phyloP scores from a whole-genome alignment of 306 rosid genomes.

The Vicia sativa region DNA sequence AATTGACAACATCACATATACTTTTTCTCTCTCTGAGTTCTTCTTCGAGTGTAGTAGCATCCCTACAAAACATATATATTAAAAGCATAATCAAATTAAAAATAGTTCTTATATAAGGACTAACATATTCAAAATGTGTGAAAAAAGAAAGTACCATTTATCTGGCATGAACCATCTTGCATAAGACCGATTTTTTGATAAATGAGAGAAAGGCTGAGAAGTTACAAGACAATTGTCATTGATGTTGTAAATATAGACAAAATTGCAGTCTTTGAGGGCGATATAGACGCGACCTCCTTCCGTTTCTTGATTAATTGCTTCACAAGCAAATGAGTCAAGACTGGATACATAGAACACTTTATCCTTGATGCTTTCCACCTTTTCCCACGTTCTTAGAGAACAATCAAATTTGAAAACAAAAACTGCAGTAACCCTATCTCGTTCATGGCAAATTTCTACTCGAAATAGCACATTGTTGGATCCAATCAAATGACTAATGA shows the following conservation, averaged over 20 bases:
- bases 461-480: neutral
- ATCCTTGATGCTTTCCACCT: constrained; percentile 16
- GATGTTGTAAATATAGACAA: constrained; percentile 8
- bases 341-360: neutral
- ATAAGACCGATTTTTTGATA: neutral
- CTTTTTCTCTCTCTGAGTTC: neutral
- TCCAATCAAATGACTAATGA: neutral
- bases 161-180: neutral
- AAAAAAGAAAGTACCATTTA: neutral
- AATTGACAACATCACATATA: neutral
- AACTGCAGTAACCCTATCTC: neutral
- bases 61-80: neutral
- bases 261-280: neutral
- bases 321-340: neutral
- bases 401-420: neutral
- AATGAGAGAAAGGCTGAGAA: neutral
- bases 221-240: neutral
- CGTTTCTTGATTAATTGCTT: neutral
- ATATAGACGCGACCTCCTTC: constrained; percentile 16
- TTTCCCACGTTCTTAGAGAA: neutral
- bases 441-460: neutral
- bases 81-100: neutral
- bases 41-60: too few relatives aligned
- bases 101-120: neutral
- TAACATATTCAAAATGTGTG: neutral